A percentile compares a stretch with the other conserved stretches of the same genome.
These are phyloP conservation scores for Umbelopsis ramanniana DNA, from an alignment of 192 early-diverging fungal species.

Conservation along the genomic window DNA sequence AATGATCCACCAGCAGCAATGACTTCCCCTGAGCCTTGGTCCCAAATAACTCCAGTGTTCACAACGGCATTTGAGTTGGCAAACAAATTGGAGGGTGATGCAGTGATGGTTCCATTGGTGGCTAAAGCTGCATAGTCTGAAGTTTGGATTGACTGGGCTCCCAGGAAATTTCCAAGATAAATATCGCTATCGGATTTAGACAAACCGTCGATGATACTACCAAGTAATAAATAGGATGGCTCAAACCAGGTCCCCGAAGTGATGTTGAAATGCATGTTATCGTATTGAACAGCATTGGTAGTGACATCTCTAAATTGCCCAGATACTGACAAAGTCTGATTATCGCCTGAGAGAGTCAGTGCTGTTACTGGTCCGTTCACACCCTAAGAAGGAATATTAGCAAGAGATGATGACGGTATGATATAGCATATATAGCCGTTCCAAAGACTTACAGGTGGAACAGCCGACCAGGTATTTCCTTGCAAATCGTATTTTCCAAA, in stretches of 20 bases:
- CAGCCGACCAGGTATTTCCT: neutral
- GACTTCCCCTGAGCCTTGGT: conserved; percentile 42
- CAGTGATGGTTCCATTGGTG: neutral
- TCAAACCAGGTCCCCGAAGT: neutral
- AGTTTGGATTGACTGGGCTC: conserved; percentile 20
- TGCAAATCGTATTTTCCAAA: conserved; percentile 18
- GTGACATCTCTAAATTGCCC: conserved; percentile 14
- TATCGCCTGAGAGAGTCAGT: neutral
- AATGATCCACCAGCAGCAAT: conserved; percentile 62
- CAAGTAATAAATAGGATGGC: neutral
- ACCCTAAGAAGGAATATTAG: neutral
- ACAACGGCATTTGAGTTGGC: conserved; percentile 33
- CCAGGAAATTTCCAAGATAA: conserved; percentile 29
- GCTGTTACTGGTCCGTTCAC: conserved; percentile 2
- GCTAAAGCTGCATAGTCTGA: conserved; percentile 17
- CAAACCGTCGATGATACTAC: neutral
- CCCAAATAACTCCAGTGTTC: conserved; percentile 59
- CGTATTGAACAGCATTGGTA: neutral
- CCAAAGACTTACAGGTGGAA: neutral
- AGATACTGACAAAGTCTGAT: conserved; percentile 23
- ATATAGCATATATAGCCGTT: no score
- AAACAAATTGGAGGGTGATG: neutral
- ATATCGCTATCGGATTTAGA: conserved; percentile 13
- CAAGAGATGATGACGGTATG: no score
- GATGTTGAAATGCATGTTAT: neutral